phyloP scores from a whole-genome alignment of 202 grass and related monocot genomes.

The Panicum hallii region DNA sequence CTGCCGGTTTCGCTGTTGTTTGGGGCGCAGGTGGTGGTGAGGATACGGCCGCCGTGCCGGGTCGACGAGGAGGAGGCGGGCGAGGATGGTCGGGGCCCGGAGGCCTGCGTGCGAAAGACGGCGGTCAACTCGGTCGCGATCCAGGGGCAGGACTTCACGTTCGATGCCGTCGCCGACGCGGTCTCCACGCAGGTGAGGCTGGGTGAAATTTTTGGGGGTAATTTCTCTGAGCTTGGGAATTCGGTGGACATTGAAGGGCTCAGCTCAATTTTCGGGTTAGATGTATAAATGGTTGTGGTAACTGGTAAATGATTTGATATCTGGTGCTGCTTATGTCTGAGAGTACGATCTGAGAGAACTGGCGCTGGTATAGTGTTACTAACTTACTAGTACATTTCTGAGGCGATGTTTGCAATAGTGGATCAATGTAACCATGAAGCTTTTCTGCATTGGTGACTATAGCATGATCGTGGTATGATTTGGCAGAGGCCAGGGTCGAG shows the following conservation, averaged over 20 bases:
- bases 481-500: background rate
- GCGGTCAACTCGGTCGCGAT: slow-evolving; percentile 73
- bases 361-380: background rate
- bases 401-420: background rate
- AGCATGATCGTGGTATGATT: slow-evolving; percentile 8
- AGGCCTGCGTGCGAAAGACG: slow-evolving; percentile 63
- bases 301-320: background rate
- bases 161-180: slow-evolving; percentile 83
- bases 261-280: slow-evolving; percentile 6
- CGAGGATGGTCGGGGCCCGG: slow-evolving; percentile 61
- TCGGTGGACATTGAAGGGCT: background rate
- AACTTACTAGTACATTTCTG: background rate
- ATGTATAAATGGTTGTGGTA: background rate
- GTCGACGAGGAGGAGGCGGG: slow-evolving; percentile 60
- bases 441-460: background rate
- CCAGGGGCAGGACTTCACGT: slow-evolving; percentile 86
- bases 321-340: background rate
- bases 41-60: slow-evolving; percentile 78
- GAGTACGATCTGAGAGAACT: background rate
- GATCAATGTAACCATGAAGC: background rate
- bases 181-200: slow-evolving; percentile 71
- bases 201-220: background rate
- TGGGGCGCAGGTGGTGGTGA: slow-evolving; percentile 78
- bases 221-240: background rate
- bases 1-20: slow-evolving; percentile 12